Evolutionary conservation across 192 early-diverging fungal genomes (phyloP).

Genomic region (Coemansia sp.): DNA sequence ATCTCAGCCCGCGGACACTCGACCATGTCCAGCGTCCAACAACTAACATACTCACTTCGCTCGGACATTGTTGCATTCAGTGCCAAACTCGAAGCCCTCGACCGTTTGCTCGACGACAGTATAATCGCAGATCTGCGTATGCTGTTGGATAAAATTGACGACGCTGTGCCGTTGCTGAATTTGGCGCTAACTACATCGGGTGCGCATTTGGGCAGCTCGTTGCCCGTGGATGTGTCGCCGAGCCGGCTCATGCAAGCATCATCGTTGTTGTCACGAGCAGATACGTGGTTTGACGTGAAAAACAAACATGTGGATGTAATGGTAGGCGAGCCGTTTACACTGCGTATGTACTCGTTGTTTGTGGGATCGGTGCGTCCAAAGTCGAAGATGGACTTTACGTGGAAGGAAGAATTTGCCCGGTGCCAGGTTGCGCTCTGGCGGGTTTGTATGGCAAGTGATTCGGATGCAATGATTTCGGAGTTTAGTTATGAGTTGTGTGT

Average conservation of each 20-base stretch:
- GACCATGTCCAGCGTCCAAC: slow-evolving; percentile 56
- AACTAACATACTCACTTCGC: slow-evolving; percentile 56
- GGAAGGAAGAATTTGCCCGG: slow-evolving; percentile 77
- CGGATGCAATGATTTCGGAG: not conserved
- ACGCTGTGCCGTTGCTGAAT: slow-evolving; percentile 57
- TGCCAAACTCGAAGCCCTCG: slow-evolving; percentile 11
- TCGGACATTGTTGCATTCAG: slow-evolving; percentile 55
- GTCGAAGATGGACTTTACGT: slow-evolving; percentile 62
- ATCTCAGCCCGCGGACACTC: slow-evolving; percentile 63
- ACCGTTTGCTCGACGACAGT: not conserved
- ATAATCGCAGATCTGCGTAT: slow-evolving; percentile 18
- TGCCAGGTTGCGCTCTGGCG: slow-evolving; percentile 46
- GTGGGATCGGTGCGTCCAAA: slow-evolving; percentile 60
- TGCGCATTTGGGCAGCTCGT: slow-evolving; percentile 39
- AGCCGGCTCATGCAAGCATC: slow-evolving; percentile 64
- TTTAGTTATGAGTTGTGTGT: slow-evolving; percentile 59
- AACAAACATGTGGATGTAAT: not conserved
- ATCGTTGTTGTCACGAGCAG: slow-evolving; percentile 23
- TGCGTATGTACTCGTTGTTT: slow-evolving; percentile 70
- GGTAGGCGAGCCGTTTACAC: slow-evolving; percentile 49
- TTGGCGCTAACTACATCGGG: slow-evolving; percentile 56
- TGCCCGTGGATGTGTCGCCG: slow-evolving; percentile 54
- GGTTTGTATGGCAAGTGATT: not conserved
- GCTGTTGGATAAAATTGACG: slow-evolving; percentile 46
- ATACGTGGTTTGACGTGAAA: slow-evolving; percentile 4